Percentiles rank a stretch among this genome's conserved stretches.
phyloP scores from a whole-genome alignment of 2,329 filamentous ascomycete species.

The Raffaelea albimanens region DNA sequence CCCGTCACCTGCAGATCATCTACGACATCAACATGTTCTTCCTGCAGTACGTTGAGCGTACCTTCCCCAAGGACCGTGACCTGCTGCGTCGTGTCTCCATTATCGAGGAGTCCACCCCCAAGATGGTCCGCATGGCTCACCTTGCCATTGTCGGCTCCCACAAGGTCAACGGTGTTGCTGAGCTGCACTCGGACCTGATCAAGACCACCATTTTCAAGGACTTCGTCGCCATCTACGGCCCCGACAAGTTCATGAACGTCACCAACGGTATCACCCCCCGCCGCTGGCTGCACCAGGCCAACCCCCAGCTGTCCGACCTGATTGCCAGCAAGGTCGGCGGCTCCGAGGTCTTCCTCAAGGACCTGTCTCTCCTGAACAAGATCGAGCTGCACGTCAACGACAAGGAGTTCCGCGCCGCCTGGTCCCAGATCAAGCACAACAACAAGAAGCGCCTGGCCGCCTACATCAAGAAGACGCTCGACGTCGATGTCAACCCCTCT shows the following conservation, averaged over 20 bases:
- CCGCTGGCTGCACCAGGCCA: conserved; percentile 95
- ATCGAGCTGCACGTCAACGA: conserved; percentile 79
- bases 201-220: conserved; percentile 99
- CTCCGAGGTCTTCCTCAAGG: conserved; percentile 69
- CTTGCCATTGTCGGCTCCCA: conserved; percentile 93
- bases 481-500: conserved; percentile 74
- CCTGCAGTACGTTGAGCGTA: conserved; percentile 80
- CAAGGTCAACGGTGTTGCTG: conserved; percentile 98
- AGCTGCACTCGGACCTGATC: conserved; percentile 94
- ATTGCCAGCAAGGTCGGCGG: conserved; percentile 85
- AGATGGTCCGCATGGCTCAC: conserved; percentile 97
- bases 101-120: conserved; percentile 91
- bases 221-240: conserved; percentile 89
- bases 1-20: conserved; percentile 91
- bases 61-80: conserved; percentile 82
- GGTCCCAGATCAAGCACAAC: conserved; percentile 91
- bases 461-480: conserved; percentile 76
- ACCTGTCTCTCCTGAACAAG: conserved; percentile 77
- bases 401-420: conserved; percentile 84
- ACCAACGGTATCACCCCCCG: conserved; percentile 96
- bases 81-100: conserved; percentile 84
- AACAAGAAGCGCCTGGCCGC: conserved; percentile 91
- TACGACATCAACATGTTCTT: conserved; percentile 97
- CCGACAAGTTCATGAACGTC: conserved; percentile 97
- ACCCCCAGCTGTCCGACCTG: conserved; percentile 81